Conservation (phyloP, 176 grass and related monocot species). For the Oryza longistaminata region DNA sequence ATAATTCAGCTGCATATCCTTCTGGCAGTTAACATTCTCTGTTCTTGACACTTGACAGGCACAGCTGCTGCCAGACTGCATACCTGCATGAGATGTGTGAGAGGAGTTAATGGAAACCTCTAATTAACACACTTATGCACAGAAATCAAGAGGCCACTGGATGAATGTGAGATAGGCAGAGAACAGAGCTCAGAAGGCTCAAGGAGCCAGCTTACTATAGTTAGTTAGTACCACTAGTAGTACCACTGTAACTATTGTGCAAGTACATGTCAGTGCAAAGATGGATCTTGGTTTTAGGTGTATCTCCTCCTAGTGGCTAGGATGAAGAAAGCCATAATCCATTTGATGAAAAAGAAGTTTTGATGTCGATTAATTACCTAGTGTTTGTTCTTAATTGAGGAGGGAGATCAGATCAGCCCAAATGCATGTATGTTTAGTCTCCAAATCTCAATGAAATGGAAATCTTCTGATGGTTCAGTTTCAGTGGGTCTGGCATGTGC, state of each 20-base stretch:
- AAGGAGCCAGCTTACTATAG: conserved; percentile 30
- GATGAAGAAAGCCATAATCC: conserved; percentile 31
- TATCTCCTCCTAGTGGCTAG: conserved; percentile 7
- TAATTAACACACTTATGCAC: conserved; percentile 18
- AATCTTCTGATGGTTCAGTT: conserved; percentile 23
- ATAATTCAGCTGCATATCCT: background rate
- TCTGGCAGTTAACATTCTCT: conserved; percentile 7
- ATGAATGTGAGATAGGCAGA: background rate
- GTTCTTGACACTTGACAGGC: conserved; percentile 26
- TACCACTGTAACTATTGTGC: conserved; percentile 42
- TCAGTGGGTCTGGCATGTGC: background rate
- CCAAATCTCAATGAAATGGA: conserved; percentile 15
- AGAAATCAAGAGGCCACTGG: conserved; percentile 34
- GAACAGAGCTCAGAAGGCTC: background rate
- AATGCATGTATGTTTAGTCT: background rate
- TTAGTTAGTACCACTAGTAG: conserved; percentile 18
- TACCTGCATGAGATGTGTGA: conserved; percentile 24
- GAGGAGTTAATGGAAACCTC: conserved; percentile 28
- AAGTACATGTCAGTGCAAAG: conserved; percentile 52
- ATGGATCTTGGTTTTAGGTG: conserved; percentile 37
- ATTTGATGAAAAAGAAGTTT: conserved; percentile 25
- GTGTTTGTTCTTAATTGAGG: background rate
- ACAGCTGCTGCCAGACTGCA: conserved; percentile 32
- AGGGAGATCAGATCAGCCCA: background rate
- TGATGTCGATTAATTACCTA: conserved; percentile 16